A percentile compares a stretch with the other conserved stretches of the same genome.
phyloP scores from a whole-genome alignment of 352 stramenopile species.

The Phytophthora meadii region DNA sequence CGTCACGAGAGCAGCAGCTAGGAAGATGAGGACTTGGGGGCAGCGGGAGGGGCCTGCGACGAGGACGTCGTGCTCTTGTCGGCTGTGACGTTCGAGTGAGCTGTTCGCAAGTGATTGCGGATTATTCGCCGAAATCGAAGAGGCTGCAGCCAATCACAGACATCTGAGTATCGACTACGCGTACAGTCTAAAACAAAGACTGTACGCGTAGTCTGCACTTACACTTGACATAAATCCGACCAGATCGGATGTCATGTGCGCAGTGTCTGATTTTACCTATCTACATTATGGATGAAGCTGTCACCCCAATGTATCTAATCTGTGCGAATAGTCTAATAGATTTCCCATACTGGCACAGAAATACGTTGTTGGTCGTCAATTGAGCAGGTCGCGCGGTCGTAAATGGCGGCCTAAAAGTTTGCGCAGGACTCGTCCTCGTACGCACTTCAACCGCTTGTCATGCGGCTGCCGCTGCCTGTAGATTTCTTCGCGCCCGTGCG shows the following conservation, averaged over 20 bases:
- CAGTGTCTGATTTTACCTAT: no score
- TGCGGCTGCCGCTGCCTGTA: constrained; percentile 51
- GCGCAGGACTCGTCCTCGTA: neutral
- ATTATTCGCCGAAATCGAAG: constrained; percentile 1
- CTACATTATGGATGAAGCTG: no score
- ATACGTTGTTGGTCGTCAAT: constrained; percentile 13
- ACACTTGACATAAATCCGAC: no score
- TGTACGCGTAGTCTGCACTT: no score
- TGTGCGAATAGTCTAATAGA: neutral
- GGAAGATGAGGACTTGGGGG: neutral
- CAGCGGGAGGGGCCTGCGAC: neutral
- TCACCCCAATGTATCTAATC: neutral
- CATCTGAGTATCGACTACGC: neutral
- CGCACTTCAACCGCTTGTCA: constrained; percentile 31
- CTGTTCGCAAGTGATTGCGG: constrained; percentile 1
- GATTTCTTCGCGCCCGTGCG: constrained; percentile 65
- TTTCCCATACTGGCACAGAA: neutral
- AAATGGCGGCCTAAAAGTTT: constrained; percentile 2
- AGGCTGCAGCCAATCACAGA: constrained; percentile 8
- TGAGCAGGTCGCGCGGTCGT: constrained; percentile 13
- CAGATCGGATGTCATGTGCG: neutral
- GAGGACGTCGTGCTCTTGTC: constrained; percentile 30
- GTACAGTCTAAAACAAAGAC: neutral
- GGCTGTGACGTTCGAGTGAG: constrained; percentile 22
- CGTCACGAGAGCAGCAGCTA: neutral